Evolutionary conservation across 2,329 filamentous ascomycete species (phyloP).

Genomic region (Magnaporthiopsis incrustans): DNA sequence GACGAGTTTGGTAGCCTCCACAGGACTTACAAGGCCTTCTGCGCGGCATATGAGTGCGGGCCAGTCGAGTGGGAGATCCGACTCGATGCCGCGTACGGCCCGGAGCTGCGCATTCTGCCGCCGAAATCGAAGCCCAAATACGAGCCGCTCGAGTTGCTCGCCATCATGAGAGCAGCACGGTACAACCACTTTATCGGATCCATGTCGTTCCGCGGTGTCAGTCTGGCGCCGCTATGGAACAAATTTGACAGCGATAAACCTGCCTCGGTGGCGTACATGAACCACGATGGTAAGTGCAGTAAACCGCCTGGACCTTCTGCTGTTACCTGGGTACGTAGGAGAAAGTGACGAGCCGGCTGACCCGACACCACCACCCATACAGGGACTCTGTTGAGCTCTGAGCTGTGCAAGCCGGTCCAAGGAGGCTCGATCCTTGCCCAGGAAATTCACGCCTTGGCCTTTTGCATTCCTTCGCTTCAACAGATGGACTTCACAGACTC

Average conservation of each 20-base stretch:
- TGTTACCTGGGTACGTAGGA: background rate
- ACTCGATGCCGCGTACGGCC: constrained; percentile 35
- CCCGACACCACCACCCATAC: constrained; percentile 15
- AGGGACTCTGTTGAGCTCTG: constrained; percentile 39
- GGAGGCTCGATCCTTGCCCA: constrained; percentile 45
- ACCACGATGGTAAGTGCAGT: constrained; percentile 36
- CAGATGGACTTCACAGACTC: constrained; percentile 45
- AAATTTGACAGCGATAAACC: constrained; percentile 35
- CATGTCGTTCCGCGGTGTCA: constrained; percentile 45
- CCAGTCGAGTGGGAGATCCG: constrained; percentile 44
- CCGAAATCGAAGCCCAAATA: constrained; percentile 28
- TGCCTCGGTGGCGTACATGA: constrained; percentile 42
- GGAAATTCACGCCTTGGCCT: constrained; percentile 47
- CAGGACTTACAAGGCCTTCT: constrained; percentile 46
- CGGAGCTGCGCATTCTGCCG: constrained; percentile 45
- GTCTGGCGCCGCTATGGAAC: constrained; percentile 34
- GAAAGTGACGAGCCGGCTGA: background rate
- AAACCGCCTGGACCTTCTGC: background rate
- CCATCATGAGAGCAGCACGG: constrained; percentile 45
- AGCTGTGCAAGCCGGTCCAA: constrained; percentile 39
- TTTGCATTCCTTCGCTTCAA: constrained; percentile 46
- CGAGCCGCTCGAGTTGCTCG: constrained; percentile 43
- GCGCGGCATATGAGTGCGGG: constrained; percentile 41
- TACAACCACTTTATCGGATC: constrained; percentile 54
- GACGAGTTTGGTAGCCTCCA: constrained; percentile 41